Percentiles rank a stretch among this genome's conserved stretches.
phyloP scores from a whole-genome alignment of 192 early-diverging fungal species.

The Podochytrium sp. region DNA sequence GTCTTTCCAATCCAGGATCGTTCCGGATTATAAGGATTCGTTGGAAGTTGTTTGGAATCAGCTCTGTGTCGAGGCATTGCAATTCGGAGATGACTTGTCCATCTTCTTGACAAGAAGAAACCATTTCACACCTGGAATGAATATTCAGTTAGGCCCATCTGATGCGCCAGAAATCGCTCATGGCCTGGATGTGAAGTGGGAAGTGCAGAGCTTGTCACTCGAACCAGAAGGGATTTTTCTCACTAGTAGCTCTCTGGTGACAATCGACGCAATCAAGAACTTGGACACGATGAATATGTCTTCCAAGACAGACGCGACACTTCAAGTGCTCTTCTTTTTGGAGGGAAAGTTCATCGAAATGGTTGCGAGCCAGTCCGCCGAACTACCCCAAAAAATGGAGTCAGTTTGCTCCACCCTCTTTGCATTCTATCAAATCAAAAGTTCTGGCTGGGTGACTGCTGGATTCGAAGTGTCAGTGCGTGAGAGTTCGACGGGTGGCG shows the following conservation, averaged over 20 bases:
- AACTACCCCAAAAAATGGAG: background rate
- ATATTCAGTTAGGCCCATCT: background rate
- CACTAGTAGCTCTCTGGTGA: background rate
- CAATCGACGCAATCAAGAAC: background rate
- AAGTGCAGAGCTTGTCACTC: background rate
- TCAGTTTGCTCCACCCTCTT: background rate
- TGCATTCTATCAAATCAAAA: no score
- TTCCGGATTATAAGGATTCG: background rate
- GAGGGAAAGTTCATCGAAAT: background rate
- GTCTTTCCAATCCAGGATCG: background rate
- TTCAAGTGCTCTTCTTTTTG: background rate
- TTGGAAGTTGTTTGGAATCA: background rate
- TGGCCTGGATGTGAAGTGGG: background rate
- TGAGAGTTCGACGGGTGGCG: no score
- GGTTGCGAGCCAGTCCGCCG: background rate
- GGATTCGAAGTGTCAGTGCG: no score
- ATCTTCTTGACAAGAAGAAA: background rate
- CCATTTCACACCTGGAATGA: background rate
- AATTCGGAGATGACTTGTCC: background rate
- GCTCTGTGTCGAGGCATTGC: background rate
- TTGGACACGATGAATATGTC: background rate
- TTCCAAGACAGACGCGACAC: background rate
- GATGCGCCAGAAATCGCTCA: background rate
- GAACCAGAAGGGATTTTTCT: background rate
- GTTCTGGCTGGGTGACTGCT: no score